Percentiles rank a stretch among this genome's conserved stretches.
Conservation (phyloP, 225 moss, liverwort and hornwort species). For the Polytrichum commune region DNA sequence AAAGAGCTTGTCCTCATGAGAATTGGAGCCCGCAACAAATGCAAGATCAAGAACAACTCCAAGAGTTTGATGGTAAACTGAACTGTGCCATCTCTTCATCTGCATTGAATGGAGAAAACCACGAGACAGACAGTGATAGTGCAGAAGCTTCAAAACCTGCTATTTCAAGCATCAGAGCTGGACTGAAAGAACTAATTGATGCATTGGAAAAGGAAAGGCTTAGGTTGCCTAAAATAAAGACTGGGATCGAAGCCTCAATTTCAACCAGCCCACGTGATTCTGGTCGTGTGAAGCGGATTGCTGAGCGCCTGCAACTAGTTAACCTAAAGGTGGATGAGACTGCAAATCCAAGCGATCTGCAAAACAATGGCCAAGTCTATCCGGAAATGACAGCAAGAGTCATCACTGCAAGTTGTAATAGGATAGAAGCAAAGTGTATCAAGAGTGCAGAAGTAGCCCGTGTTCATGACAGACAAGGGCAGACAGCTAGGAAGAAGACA, state of each 20-base stretch:
- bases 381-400: conserved; percentile 4
- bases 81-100: background rate
- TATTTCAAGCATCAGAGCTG: conserved; percentile 10
- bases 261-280: conserved; percentile 22
- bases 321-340: too few relatives aligned
- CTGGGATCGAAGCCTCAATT: conserved; percentile 5
- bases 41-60: background rate
- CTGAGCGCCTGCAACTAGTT: conserved; percentile 2
- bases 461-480: background rate
- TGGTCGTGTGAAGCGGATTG: conserved; percentile 21
- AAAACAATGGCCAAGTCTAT: conserved; percentile 5
- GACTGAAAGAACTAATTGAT: conserved; percentile 18
- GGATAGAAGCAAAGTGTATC: background rate
- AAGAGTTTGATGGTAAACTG: conserved; percentile 3
- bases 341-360: too few relatives aligned
- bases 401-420: background rate
- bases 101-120: background rate
- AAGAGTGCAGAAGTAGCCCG: background rate
- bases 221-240: conserved; percentile 15
- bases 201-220: conserved; percentile 22
- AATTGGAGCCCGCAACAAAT: too few relatives aligned
- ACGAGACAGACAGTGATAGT: background rate
- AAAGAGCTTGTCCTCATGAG: too few relatives aligned
- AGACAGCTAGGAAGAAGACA: background rate
- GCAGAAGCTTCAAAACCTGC: background rate